These are phyloP conservation scores for Berkeleyomyces basicola DNA, from an alignment of 2,329 filamentous ascomycete genomes.

Conservation along the genomic window DNA sequence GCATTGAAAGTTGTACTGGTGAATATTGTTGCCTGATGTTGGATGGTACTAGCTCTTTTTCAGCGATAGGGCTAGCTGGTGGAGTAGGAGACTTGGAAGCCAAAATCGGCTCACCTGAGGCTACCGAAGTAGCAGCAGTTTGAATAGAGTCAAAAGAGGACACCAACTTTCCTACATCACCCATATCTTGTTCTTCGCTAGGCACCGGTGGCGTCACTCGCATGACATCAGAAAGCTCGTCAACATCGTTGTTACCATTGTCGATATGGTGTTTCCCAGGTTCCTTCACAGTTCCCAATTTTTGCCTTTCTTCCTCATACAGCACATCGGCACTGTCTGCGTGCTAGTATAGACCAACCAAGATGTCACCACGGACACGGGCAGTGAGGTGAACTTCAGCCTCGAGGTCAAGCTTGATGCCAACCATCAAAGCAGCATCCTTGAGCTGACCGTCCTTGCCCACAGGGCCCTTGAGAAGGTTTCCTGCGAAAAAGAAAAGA, in stretches of 20 bases:
- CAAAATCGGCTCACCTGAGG: neutral
- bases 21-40: neutral
- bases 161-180: neutral
- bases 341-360: constrained; percentile 37
- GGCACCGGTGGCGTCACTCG: neutral
- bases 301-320: neutral
- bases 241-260: neutral
- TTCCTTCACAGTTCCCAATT: neutral
- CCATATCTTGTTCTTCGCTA: neutral
- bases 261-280: neutral
- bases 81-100: neutral
- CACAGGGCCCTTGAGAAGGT: constrained; percentile 39
- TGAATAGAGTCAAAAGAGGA: neutral
- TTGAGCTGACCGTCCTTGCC: constrained; percentile 41
- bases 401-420: constrained; percentile 47
- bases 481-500: constrained; percentile 23
- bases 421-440: constrained; percentile 39
- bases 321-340: constrained; percentile 6
- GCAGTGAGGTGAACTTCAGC: constrained; percentile 46
- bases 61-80: neutral
- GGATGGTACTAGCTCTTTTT: neutral
- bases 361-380: constrained; percentile 42
- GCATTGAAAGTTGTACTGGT: neutral
- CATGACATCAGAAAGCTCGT: neutral
- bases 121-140: neutral